Evolutionary conservation across 116 monocot genomes (phyloP).

Genomic region (Cymodocea nodosa): DNA sequence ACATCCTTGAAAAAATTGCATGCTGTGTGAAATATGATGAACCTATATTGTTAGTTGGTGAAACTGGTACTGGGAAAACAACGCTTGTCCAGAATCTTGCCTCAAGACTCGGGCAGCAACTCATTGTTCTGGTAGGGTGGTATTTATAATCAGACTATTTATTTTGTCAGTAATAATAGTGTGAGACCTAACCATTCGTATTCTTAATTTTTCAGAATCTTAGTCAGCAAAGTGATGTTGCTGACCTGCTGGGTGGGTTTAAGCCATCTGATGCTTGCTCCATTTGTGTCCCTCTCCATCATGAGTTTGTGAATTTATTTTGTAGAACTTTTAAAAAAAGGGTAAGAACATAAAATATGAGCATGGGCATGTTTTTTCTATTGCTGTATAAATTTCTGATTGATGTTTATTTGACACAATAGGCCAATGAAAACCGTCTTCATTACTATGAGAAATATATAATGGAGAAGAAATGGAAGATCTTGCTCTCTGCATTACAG

Average conservation of each 20-base stretch:
- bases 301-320: slow-evolving; percentile 68
- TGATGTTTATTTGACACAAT: background rate
- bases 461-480: slow-evolving; percentile 74
- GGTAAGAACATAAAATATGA: slow-evolving; percentile 13
- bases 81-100: slow-evolving; percentile 94
- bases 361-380: background rate
- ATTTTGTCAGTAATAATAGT: background rate
- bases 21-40: slow-evolving; percentile 78
- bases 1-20: slow-evolving; percentile 71
- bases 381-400: background rate
- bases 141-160: background rate
- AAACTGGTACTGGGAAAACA: slow-evolving; percentile 98
- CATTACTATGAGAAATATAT: slow-evolving; percentile 34
- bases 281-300: slow-evolving; percentile 64
- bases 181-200: background rate
- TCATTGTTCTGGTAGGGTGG: slow-evolving; percentile 66
- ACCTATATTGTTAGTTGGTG: slow-evolving; percentile 91
- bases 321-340: slow-evolving; percentile 32
- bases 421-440: slow-evolving; percentile 55
- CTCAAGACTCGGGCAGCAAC: slow-evolving; percentile 47
- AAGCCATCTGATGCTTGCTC: slow-evolving; percentile 70
- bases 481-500: slow-evolving; percentile 32
- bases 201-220: slow-evolving; percentile 49
- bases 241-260: slow-evolving; percentile 89
- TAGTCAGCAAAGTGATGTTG: slow-evolving; percentile 93